Conservation (phyloP, 164 flowering plant genomes). For the Tinospora cordifolia region DNA sequence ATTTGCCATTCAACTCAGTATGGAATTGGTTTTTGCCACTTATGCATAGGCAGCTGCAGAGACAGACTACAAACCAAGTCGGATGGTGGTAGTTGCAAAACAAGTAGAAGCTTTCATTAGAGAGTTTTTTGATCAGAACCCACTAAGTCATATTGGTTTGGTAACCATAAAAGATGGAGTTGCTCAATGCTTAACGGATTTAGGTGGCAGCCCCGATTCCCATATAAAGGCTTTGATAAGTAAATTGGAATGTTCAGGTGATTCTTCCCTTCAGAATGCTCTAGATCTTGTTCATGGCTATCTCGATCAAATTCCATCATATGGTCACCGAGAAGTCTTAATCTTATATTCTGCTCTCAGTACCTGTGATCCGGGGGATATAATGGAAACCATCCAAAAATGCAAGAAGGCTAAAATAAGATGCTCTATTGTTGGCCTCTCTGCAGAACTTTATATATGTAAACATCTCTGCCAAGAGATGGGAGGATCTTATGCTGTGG, state of each 20-base stretch:
- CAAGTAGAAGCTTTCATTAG: conserved; percentile 76
- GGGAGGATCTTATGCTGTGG: conserved; percentile 77
- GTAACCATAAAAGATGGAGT: conserved; percentile 78
- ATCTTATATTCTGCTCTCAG: conserved; percentile 85
- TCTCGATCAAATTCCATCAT: conserved; percentile 78
- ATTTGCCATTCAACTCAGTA: neutral
- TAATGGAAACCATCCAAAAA: conserved; percentile 72
- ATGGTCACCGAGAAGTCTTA: conserved; percentile 89
- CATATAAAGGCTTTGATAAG: conserved; percentile 76
- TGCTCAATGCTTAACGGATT: conserved; percentile 77
- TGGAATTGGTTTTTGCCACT: conserved; percentile 1
- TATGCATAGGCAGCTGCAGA: conserved; percentile 68
- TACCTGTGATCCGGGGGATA: conserved; percentile 92
- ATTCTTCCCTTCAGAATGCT: conserved; percentile 84
- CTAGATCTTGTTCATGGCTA: conserved; percentile 70
- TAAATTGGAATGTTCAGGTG: conserved; percentile 82
- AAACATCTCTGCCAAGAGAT: conserved; percentile 91
- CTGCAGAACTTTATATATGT: conserved; percentile 89
- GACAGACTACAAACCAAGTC: conserved; percentile 73
- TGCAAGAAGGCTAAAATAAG: conserved; percentile 84
- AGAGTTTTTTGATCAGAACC: conserved; percentile 97
- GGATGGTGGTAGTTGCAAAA: conserved; percentile 78
- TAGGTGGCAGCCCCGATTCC: conserved; percentile 95
- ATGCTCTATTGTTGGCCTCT: conserved; percentile 86
- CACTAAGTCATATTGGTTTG: conserved; percentile 80